phyloP scores from a whole-genome alignment of 2,329 filamentous ascomycete species.

The Trichoderma endophyticum region DNA sequence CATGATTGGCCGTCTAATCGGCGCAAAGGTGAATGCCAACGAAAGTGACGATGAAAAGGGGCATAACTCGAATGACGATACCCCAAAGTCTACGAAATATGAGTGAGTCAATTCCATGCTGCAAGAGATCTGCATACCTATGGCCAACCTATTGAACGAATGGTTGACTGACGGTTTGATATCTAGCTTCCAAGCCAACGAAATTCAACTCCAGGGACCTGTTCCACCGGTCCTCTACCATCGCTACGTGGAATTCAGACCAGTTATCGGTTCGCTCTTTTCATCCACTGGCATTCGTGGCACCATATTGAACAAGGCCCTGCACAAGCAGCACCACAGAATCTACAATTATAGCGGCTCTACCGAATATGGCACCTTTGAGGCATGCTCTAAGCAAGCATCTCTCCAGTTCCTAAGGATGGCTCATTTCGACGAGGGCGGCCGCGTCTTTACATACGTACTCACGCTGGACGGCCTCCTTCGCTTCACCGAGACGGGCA shows the following conservation, averaged over 20 bases:
- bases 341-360: slow-evolving; percentile 83
- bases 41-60: slow-evolving; percentile 44
- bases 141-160: not conserved
- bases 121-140: not conserved
- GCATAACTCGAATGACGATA: slow-evolving; percentile 27
- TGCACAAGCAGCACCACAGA: slow-evolving; percentile 85
- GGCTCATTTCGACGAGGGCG: slow-evolving; percentile 80
- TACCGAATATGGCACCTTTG: slow-evolving; percentile 69
- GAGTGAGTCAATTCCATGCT: slow-evolving; percentile 53
- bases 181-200: slow-evolving; percentile 81
- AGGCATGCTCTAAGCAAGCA: slow-evolving; percentile 65
- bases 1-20: slow-evolving; percentile 77
- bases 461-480: slow-evolving; percentile 82
- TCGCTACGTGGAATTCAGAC: slow-evolving; percentile 88
- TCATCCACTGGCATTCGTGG: slow-evolving; percentile 73
- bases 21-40: slow-evolving; percentile 64
- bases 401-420: slow-evolving; percentile 80
- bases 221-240: slow-evolving; percentile 80
- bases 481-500: slow-evolving; percentile 92
- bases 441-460: slow-evolving; percentile 87
- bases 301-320: slow-evolving; percentile 73
- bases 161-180: not conserved
- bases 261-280: slow-evolving; percentile 88
- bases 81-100: slow-evolving; percentile 65
- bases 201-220: slow-evolving; percentile 82